Conservation (phyloP, 495 filamentous ascomycete genomes). For the Hypoxylon rickii region DNA sequence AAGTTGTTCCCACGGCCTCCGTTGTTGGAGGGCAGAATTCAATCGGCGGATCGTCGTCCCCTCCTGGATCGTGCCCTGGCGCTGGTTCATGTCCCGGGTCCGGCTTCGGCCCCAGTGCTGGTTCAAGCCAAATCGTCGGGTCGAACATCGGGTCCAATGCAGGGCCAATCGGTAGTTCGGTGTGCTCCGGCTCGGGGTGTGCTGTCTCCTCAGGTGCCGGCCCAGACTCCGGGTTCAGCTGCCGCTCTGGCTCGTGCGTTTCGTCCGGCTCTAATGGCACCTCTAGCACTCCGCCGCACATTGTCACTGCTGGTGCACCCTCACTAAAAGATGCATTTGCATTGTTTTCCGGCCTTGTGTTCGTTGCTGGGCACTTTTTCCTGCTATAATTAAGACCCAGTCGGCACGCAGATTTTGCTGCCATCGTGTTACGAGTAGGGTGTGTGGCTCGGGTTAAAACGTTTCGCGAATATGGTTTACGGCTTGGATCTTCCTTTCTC, state of each 20-base stretch:
- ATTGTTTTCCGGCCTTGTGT: constrained; percentile 29
- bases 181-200: background rate
- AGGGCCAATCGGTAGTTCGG: background rate
- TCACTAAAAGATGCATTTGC: constrained; percentile 32
- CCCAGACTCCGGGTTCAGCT: no score
- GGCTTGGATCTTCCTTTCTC: constrained; percentile 10
- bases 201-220: no score
- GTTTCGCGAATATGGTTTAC: constrained; percentile 24
- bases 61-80: constrained; percentile 3
- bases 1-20: background rate
- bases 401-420: no score
- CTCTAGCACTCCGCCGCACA: constrained; percentile 1
- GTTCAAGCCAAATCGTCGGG: no score
- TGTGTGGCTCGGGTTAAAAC: no score
- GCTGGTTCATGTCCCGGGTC: constrained; percentile 4
- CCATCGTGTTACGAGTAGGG: no score
- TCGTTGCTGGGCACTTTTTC: constrained; percentile 35
- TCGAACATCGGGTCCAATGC: no score
- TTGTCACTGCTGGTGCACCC: constrained; percentile 34
- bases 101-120: background rate
- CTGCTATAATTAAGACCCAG: constrained; percentile 33
- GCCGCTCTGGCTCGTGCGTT: background rate
- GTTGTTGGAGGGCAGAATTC: background rate
- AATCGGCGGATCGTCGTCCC: background rate
- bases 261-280: constrained; percentile 18